Percentiles rank a stretch among this genome's conserved stretches.
Evolutionary conservation across 2,329 filamentous ascomycete species (phyloP).

Genomic region (Paecilomyces sp.): DNA sequence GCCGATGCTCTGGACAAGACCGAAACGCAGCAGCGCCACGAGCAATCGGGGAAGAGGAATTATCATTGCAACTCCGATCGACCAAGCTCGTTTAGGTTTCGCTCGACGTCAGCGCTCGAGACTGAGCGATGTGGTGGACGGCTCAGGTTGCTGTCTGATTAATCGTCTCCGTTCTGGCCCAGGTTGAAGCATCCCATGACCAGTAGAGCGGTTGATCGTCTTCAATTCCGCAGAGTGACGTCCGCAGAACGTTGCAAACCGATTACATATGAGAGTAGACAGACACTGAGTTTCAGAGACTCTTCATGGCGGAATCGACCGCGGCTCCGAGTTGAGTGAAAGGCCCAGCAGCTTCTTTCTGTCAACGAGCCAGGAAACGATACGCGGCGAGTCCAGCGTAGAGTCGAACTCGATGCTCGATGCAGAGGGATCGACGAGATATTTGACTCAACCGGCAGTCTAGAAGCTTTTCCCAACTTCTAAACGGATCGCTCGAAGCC

Average conservation of each 20-base stretch:
- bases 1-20: neutral
- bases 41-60: neutral
- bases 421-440: neutral
- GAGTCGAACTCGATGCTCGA: neutral
- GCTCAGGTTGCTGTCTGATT: neutral
- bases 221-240: neutral
- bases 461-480: neutral
- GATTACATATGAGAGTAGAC: neutral
- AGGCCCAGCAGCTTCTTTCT: neutral
- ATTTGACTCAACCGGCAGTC: neutral
- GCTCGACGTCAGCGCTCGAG: neutral
- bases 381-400: neutral
- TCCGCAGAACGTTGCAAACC: neutral
- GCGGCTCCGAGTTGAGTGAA: neutral
- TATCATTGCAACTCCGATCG: neutral
- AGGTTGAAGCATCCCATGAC: neutral
- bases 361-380: neutral
- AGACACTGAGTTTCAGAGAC: neutral
- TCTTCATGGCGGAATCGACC: neutral
- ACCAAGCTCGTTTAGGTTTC: neutral
- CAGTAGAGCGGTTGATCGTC: neutral
- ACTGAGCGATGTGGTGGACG: neutral
- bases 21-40: neutral
- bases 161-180: neutral
- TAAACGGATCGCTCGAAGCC: neutral